These are phyloP conservation scores for Aspergillus carlsbadensis DNA, from an alignment of 495 filamentous ascomycete species.

Conservation along the genomic window DNA sequence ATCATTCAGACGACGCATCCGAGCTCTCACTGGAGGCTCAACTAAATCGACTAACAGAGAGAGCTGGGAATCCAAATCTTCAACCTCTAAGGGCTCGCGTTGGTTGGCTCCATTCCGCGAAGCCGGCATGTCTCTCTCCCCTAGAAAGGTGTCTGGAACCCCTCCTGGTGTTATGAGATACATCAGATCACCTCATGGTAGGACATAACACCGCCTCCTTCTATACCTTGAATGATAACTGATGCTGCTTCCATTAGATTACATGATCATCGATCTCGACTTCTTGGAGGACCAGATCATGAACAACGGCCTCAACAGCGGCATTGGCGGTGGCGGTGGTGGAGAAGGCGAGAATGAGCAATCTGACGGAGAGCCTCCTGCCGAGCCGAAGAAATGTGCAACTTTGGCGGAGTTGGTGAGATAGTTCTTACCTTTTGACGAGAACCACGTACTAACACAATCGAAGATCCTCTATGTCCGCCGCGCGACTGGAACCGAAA, in stretches of 20 bases:
- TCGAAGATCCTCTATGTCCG: conserved; percentile 18
- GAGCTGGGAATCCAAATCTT: conserved; percentile 8
- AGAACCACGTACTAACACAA: conserved; percentile 1
- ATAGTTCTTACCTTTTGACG: neutral
- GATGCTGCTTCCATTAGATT: conserved; percentile 9
- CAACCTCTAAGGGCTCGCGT: neutral
- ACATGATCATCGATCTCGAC: conserved; percentile 17
- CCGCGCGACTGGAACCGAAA: conserved; percentile 16
- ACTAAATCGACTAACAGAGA: conserved; percentile 3
- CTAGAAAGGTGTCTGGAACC: too few relatives aligned
- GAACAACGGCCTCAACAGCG: neutral
- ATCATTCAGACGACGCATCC: conserved; percentile 11
- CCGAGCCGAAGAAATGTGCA: neutral
- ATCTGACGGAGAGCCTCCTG: neutral
- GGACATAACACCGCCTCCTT: neutral
- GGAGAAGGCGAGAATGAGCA: neutral
- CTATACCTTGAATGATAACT: conserved; percentile 1
- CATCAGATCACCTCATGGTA: conserved; percentile 17
- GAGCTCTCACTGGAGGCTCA: conserved; percentile 9
- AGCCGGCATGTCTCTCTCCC: conserved; percentile 5
- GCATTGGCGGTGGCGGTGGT: neutral
- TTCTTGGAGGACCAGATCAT: neutral
- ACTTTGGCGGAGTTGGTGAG: conserved; percentile 15
- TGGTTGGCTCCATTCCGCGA: conserved; percentile 1
- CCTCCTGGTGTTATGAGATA: conserved; percentile 13